Evolutionary conservation across 352 stramenopile genomes (phyloP).

Genomic region (Phytophthora meadii): DNA sequence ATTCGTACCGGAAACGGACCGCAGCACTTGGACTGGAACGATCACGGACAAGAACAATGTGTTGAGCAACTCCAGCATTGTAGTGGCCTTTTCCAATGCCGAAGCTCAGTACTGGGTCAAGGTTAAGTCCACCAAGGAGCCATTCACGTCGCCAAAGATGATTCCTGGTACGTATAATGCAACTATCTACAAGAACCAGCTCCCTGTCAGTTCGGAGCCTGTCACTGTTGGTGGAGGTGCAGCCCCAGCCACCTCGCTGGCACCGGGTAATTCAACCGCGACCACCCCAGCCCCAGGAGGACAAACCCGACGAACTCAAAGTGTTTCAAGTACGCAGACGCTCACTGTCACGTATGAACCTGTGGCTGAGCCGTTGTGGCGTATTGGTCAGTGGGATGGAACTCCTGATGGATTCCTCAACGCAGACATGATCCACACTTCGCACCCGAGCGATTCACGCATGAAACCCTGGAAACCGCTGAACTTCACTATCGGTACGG

Average conservation of each 20-base stretch:
- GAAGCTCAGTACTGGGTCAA: constrained; percentile 61
- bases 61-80: constrained; percentile 32
- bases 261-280: too few relatives aligned
- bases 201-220: constrained; percentile 43
- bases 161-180: constrained; percentile 55
- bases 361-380: constrained; percentile 44
- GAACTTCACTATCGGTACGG: constrained; percentile 40
- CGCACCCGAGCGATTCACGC: constrained; percentile 57
- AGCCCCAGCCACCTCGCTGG: too few relatives aligned
- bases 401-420: constrained; percentile 60
- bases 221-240: constrained; percentile 33
- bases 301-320: constrained; percentile 9
- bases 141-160: constrained; percentile 56
- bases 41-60: constrained; percentile 44
- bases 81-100: constrained; percentile 52
- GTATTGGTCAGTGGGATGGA: constrained; percentile 60
- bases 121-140: constrained; percentile 19
- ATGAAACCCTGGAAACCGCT: constrained; percentile 41
- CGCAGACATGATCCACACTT: constrained; percentile 59
- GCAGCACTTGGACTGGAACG: constrained; percentile 39
- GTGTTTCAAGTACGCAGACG: constrained; percentile 12
- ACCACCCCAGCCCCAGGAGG: constrained; percentile 3
- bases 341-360: constrained; percentile 36
- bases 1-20: constrained; percentile 42
- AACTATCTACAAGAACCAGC: constrained; percentile 64